These are phyloP conservation scores for Ceratocystis alfenasii DNA, from an alignment of 2,329 filamentous ascomycete species.

Conservation along the genomic window DNA sequence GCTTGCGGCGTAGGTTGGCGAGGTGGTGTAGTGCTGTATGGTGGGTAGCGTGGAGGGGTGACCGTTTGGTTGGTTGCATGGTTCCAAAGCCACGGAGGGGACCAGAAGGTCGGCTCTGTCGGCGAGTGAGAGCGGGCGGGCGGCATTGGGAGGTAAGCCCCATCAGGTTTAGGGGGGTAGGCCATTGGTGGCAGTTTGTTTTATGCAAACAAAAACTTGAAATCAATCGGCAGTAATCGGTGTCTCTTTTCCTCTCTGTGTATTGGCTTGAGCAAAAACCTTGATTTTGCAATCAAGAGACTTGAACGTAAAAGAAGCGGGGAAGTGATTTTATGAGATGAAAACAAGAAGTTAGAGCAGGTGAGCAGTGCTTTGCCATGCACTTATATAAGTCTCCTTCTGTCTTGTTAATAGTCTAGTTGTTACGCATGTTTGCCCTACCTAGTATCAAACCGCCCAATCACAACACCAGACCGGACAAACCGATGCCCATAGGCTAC, in stretches of 20 bases:
- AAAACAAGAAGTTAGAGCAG: not conserved
- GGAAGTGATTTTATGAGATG: not conserved
- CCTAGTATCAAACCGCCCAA: not conserved
- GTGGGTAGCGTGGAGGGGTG: not conserved
- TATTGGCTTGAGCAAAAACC: not conserved
- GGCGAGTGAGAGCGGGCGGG: not conserved
- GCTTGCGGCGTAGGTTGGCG: not conserved
- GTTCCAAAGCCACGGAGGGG: slow-evolving; percentile 12
- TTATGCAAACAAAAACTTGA: not conserved
- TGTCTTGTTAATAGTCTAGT: not conserved
- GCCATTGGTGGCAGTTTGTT: slow-evolving; percentile 3
- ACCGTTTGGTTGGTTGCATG: not conserved
- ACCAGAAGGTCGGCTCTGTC: not conserved
- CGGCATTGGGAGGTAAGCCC: slow-evolving; percentile 12
- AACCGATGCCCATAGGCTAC: not conserved
- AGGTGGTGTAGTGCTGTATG: not conserved
- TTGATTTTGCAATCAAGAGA: not conserved
- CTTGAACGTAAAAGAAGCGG: not conserved
- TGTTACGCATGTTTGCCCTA: slow-evolving; percentile 6
- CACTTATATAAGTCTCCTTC: not conserved
- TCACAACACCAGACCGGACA: not conserved
- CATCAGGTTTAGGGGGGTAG: slow-evolving; percentile 5
- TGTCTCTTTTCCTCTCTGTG: no score
- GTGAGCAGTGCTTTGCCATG: not conserved
- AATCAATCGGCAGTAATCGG: no score